Base-by-base conservation (phyloP, 2,329 filamentous ascomycete species). In the Colletotrichum sp. region DNA sequence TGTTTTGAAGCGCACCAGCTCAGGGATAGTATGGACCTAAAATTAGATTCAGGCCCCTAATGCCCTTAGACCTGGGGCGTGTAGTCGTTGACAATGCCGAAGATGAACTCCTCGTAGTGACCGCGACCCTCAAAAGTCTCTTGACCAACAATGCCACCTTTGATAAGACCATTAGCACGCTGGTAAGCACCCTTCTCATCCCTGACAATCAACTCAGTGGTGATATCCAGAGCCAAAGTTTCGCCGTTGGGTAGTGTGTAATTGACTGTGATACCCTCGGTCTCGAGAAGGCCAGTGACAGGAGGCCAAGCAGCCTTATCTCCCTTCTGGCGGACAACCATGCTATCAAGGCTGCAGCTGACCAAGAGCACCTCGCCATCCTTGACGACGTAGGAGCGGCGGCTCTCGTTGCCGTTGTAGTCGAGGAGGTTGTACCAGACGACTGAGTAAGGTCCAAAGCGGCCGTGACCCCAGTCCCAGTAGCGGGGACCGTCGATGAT, bases 381-480 rank as follows among this genome's bases (percentile, higher is more conserved):
- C 28, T 78, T 78, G 2, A 83, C 79, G 5, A 84, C 79, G 66
- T 84, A 86, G 21, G 79, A 52, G 9, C 39, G 48, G 21, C 48
- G 48, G 26, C 81, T 79, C 32, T 82, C 81, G 15, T 75, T 78
- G 8, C 79, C 81, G 7, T 78, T 71, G n/a, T 72, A 52, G 15
- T 78, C 76, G 21, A 85, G 70, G 4, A 81, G 80, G 70, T 85
- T 82, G 75, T 87, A 86, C 86, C 86, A 89, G 26, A 88, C 84
- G 28, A 88, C 76, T 4, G 85, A 84, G 81, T 87, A 88, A 0
- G 81, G 78, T 1, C 85, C 87, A 39, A 88, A 70, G 26, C 80
- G 81, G 5, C 80, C 86, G 72, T 87, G 87, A n/a, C 87, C 87
- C 85, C 86, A 88, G 78, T 87, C 86, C 84, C 85, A 87, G 43